phyloP scores from a whole-genome alignment of 192 early-diverging fungal genomes.

The Coemansia sp. region DNA sequence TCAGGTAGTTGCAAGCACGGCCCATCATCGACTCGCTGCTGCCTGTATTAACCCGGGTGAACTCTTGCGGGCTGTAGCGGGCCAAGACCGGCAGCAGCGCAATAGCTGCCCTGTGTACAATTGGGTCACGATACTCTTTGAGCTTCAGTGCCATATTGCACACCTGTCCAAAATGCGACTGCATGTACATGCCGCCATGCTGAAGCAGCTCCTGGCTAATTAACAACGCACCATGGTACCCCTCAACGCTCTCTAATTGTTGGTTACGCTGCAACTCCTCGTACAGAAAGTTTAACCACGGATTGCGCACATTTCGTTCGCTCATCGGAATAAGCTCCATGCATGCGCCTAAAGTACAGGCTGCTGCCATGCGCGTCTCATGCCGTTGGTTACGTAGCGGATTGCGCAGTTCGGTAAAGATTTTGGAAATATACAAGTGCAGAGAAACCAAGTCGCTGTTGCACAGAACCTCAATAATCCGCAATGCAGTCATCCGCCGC shows the following conservation, averaged over 20 bases:
- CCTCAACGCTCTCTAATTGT: constrained; percentile 69
- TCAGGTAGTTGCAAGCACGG: constrained; percentile 72
- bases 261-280: constrained; percentile 80
- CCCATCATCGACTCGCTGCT: constrained; percentile 64
- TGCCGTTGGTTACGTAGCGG: constrained; percentile 72
- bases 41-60: constrained; percentile 40
- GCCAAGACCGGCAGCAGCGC: constrained; percentile 82
- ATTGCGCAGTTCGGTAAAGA: constrained; percentile 84
- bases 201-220: constrained; percentile 76
- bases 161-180: constrained; percentile 69
- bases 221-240: constrained; percentile 84
- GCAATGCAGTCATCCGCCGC: constrained; percentile 36
- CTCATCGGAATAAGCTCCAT: constrained; percentile 80
- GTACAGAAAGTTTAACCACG: constrained; percentile 78
- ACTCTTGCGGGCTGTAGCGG: constrained; percentile 69
- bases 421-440: constrained; percentile 63
- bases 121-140: constrained; percentile 73
- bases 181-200: constrained; percentile 87
- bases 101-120: constrained; percentile 82
- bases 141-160: constrained; percentile 75
- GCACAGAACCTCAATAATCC: constrained; percentile 32
- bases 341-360: constrained; percentile 62
- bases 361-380: not conserved
- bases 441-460: constrained; percentile 65
- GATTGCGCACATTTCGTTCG: constrained; percentile 64